phyloP scores from a whole-genome alignment of 1,139 yeast genomes.

The Hyphopichia pseudoburtonii region DNA sequence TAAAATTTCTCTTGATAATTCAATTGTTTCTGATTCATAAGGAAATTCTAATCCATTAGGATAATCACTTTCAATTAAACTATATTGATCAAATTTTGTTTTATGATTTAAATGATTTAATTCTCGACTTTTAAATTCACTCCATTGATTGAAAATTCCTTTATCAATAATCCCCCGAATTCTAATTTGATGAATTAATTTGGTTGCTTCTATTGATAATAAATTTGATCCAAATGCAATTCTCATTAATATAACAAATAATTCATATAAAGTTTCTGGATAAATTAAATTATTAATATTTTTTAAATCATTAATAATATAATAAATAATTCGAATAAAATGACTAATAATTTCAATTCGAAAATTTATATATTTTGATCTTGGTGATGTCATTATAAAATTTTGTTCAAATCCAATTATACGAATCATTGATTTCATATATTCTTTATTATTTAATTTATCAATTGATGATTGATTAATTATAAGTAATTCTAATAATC shows the following conservation, averaged over 20 bases:
- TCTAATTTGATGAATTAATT: conserved; percentile 31
- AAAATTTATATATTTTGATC: conserved; percentile 40
- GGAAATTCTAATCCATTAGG: conserved; percentile 63
- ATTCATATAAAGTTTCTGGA: conserved; percentile 46
- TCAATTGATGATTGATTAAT: conserved; percentile 29
- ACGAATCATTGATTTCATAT: conserved; percentile 45
- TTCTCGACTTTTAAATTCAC: conserved; percentile 44
- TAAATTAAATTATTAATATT: conserved; percentile 34
- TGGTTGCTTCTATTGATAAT: conserved; percentile 34
- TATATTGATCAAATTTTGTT: conserved; percentile 13
- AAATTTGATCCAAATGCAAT: conserved; percentile 56
- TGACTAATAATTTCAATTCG: conserved; percentile 46
- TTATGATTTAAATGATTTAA: conserved; percentile 27
- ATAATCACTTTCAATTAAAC: conserved; percentile 38
- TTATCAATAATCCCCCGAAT: conserved; percentile 18
- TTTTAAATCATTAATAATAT: conserved; percentile 30
- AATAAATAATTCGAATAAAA: conserved; percentile 31
- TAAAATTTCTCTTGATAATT: conserved; percentile 68
- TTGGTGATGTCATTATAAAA: conserved; percentile 44
- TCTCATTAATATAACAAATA: conserved; percentile 53
- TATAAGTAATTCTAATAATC: conserved; percentile 44
- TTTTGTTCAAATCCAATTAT: conserved; percentile 55
- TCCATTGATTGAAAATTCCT: conserved; percentile 39
- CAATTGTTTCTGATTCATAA: conserved; percentile 64
- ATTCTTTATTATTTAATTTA: conserved; percentile 33